phyloP scores from a whole-genome alignment of 208 protist genomes.

The Leishmania gerbilli region DNA sequence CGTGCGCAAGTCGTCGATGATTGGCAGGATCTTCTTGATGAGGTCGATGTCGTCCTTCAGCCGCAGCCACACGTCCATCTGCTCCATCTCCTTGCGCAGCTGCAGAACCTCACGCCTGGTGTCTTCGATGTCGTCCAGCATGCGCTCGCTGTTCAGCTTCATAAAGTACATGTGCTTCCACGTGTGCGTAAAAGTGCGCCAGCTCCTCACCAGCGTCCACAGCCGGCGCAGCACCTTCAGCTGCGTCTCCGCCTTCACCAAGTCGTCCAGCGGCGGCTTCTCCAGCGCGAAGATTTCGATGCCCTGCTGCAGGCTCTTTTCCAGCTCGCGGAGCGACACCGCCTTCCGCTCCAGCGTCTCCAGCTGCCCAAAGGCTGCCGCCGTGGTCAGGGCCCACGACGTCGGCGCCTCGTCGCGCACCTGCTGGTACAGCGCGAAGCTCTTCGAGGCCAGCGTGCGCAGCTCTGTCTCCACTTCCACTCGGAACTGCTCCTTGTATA shows the following conservation, averaged over 20 bases:
- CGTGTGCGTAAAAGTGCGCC: constrained; percentile 77
- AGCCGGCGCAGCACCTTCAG: constrained; percentile 89
- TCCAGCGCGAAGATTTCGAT: constrained; percentile 97
- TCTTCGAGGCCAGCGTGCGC: constrained; percentile 84
- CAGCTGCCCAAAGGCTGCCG: constrained; percentile 85
- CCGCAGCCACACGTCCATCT: constrained; percentile 92
- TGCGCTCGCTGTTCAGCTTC: constrained; percentile 89
- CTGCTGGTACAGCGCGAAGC: constrained; percentile 80
- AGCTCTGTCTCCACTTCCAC: constrained; percentile 91
- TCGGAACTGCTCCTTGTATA: constrained; percentile 96
- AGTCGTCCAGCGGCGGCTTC: constrained; percentile 90
- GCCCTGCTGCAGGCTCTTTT: constrained; percentile 88
- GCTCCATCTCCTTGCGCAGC: constrained; percentile 92
- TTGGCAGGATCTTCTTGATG: constrained; percentile 95
- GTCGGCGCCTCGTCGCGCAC: constrained; percentile 89
- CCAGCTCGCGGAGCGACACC: constrained; percentile 57
- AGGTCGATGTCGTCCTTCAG: constrained; percentile 95
- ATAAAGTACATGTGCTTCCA: constrained; percentile 94
- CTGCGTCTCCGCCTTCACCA: constrained; percentile 81
- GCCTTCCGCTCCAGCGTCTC: constrained; percentile 78
- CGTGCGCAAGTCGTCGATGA: constrained; percentile 97
- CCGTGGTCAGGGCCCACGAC: constrained; percentile 57
- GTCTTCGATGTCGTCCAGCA: constrained; percentile 90
- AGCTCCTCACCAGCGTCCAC: constrained; percentile 93
- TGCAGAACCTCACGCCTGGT: constrained; percentile 85